Evolutionary conservation across 2,329 filamentous ascomycete genomes (phyloP).

Genomic region (Trichoderma citrinoviride): DNA sequence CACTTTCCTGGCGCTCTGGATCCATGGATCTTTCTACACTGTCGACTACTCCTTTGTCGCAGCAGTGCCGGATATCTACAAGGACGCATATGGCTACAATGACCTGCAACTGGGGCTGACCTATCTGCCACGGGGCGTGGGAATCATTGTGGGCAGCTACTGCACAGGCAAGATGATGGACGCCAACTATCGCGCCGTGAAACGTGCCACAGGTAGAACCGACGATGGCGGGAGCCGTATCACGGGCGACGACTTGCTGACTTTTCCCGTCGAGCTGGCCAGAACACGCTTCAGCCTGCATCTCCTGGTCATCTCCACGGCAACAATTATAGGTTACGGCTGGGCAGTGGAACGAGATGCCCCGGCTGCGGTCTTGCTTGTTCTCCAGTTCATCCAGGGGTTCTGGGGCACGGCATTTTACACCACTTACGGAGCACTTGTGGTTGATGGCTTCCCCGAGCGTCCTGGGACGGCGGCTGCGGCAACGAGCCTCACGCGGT

Average conservation of each 20-base stretch:
- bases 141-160: neutral
- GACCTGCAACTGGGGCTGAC: neutral
- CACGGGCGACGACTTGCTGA: neutral
- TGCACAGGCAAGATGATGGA: neutral
- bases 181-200: neutral
- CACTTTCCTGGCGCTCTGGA: neutral
- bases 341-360: neutral
- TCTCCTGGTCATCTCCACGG: neutral
- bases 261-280: neutral
- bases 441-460: neutral
- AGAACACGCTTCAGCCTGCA: neutral
- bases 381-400: neutral
- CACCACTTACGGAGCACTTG: neutral
- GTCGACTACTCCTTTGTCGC: neutral
- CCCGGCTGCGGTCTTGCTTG: neutral
- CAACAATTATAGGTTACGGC: neutral
- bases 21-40: neutral
- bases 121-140: neutral
- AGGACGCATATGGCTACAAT: neutral
- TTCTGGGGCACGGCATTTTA: neutral
- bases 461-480: neutral
- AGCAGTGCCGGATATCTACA: neutral
- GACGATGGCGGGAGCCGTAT: neutral
- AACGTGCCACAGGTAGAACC: neutral
- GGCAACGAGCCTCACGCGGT: neutral